phyloP scores from a whole-genome alignment of 1,284 basidiomycete genomes.

The Exsudoporus floridanus region DNA sequence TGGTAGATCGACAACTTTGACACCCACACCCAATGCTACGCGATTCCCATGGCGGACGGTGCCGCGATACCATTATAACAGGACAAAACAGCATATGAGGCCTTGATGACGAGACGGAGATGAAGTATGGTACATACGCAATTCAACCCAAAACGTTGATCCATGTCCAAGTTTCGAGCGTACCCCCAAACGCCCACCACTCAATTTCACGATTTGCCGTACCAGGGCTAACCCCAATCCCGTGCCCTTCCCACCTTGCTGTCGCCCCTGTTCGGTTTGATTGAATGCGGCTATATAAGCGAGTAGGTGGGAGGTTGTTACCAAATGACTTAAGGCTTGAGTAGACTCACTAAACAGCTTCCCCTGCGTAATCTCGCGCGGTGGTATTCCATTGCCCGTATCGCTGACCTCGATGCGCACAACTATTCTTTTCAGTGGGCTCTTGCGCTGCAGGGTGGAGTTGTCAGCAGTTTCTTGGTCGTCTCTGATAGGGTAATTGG shows the following conservation, averaged over 20 bases:
- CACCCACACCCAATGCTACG: constrained; percentile 33
- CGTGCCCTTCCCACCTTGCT: constrained; percentile 87
- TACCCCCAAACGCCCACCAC: constrained; percentile 78
- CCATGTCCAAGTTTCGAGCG: constrained; percentile 60
- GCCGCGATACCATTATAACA: constrained; percentile 11
- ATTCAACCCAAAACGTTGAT: constrained; percentile 79
- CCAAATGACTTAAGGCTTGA: background rate
- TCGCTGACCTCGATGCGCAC: constrained; percentile 81
- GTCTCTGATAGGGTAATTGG: background rate
- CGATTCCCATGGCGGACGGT: constrained; percentile 8
- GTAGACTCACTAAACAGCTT: constrained; percentile 69
- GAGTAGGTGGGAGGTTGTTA: background rate
- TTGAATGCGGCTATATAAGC: constrained; percentile 61
- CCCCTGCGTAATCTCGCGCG: constrained; percentile 69
- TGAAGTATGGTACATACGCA: constrained; percentile 46
- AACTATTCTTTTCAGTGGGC: constrained; percentile 57
- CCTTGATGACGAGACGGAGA: constrained; percentile 14
- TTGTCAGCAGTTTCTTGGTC: background rate
- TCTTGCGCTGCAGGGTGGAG: constrained; percentile 17
- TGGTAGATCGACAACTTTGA: constrained; percentile 28
- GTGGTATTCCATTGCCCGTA: constrained; percentile 76
- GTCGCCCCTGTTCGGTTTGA: constrained; percentile 77
- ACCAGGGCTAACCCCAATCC: constrained; percentile 87
- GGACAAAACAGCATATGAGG: constrained; percentile 11
- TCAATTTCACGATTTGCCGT: constrained; percentile 85